Percentiles rank a stretch among this genome's conserved stretches.
Evolutionary conservation across 2,329 filamentous ascomycete species (phyloP).

Genomic region (Exophiala viscosa): DNA sequence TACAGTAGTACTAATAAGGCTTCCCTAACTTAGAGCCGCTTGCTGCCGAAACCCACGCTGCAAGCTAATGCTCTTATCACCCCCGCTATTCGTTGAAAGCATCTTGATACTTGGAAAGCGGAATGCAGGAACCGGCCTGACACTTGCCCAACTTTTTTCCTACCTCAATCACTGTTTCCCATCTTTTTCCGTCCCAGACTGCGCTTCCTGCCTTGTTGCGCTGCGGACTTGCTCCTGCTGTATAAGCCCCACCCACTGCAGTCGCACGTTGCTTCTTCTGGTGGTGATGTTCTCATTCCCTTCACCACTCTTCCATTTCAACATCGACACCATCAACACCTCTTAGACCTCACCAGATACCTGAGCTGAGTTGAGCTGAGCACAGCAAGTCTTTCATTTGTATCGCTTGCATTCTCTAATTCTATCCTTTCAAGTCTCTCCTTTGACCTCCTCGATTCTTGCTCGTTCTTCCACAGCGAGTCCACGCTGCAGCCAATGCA

Average conservation of each 20-base stretch:
- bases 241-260: too few species aligned
- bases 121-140: constrained; percentile 16
- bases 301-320: background rate
- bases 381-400: background rate
- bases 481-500: constrained; percentile 10
- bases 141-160: constrained; percentile 2
- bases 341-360: background rate
- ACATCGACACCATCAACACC: background rate
- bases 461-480: background rate
- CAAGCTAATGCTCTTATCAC: background rate
- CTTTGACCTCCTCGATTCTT: constrained; percentile 2
- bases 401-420: background rate
- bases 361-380: background rate
- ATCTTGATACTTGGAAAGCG: background rate
- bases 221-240: background rate
- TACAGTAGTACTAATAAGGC: background rate
- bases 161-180: constrained; percentile 3
- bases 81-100: constrained; percentile 7
- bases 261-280: background rate
- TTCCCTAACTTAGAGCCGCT: background rate
- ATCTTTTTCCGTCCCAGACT: background rate
- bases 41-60: background rate
- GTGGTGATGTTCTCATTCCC: background rate
- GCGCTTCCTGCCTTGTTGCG: background rate
- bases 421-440: constrained; percentile 4